Percentiles rank a stretch among this genome's conserved stretches.
Conservation (phyloP, 1,139 yeast species). For the Candida sanyaensis region DNA sequence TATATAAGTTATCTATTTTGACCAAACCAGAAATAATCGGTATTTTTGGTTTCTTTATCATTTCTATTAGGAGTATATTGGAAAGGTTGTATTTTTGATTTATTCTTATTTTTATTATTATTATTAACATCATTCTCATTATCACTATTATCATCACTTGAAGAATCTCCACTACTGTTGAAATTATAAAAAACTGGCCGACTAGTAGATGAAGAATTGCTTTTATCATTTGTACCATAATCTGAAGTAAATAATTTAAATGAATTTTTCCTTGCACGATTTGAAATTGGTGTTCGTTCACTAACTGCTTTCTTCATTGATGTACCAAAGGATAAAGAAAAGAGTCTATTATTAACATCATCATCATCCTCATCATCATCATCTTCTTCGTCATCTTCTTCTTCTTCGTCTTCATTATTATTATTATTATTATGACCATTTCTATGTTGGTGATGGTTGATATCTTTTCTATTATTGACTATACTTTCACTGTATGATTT, state of each 20-base stretch:
- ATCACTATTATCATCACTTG: slow-evolving; percentile 13
- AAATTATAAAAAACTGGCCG: slow-evolving; percentile 38
- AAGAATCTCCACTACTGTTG: slow-evolving; percentile 20
- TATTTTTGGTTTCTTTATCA: background rate
- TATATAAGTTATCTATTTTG: slow-evolving; percentile 9
- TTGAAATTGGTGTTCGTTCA: slow-evolving; percentile 8
- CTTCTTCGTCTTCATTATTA: slow-evolving; percentile 4
- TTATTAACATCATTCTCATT: background rate
- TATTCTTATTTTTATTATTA: background rate
- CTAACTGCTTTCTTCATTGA: slow-evolving; percentile 10
- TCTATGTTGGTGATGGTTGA: slow-evolving; percentile 2
- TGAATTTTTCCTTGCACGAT: slow-evolving; percentile 28
- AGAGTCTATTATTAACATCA: slow-evolving; percentile 18
- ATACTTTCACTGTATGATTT: background rate
- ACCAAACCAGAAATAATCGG: slow-evolving; percentile 11
- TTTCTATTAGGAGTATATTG: background rate
- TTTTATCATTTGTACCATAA: slow-evolving; percentile 8
- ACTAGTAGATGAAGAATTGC: slow-evolving; percentile 11
- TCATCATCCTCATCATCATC: slow-evolving; percentile 18
- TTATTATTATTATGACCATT: slow-evolving; percentile 6
- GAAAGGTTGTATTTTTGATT: background rate
- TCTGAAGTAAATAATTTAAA: slow-evolving; percentile 32
- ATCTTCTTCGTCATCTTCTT: slow-evolving; percentile 8
- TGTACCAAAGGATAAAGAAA: slow-evolving; percentile 26
- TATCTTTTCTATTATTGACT: slow-evolving; percentile 3